phyloP scores from a whole-genome alignment of 2,329 filamentous ascomycete genomes.

The Elsinoe arachidis region DNA sequence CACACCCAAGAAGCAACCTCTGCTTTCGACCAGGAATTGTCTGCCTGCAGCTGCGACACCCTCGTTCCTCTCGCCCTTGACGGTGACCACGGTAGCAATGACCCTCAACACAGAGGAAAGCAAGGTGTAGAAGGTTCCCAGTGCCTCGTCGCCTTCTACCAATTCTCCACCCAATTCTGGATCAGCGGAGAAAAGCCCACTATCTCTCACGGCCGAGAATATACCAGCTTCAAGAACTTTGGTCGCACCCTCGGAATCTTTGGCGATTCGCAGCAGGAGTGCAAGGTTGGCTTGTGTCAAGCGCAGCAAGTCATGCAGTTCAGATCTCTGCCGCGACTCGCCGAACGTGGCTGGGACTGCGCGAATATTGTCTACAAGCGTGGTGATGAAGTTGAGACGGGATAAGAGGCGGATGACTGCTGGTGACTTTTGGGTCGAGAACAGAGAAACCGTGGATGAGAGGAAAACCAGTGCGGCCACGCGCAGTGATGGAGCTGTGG shows the following conservation, averaged over 20 bases:
- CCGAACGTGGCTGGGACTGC: constrained; percentile 60
- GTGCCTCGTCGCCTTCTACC: constrained; percentile 57
- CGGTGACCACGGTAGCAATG: constrained; percentile 71
- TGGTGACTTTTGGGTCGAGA: constrained; percentile 57
- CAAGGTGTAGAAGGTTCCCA: constrained; percentile 75
- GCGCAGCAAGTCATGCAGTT: constrained; percentile 47
- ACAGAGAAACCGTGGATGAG: constrained; percentile 65
- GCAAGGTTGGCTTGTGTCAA: constrained; percentile 69
- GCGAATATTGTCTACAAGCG: constrained; percentile 81
- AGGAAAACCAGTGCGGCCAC: constrained; percentile 81
- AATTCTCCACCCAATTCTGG: constrained; percentile 70
- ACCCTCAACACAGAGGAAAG: constrained; percentile 74
- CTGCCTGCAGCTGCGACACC: constrained; percentile 64
- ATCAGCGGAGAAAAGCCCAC: constrained; percentile 79
- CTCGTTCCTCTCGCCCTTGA: constrained; percentile 71
- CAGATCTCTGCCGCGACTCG: constrained; percentile 32
- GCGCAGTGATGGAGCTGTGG: constrained; percentile 71
- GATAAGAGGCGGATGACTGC: constrained; percentile 72
- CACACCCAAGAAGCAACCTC: constrained; percentile 74
- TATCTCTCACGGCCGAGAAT: constrained; percentile 70
- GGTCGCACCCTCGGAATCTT: constrained; percentile 74
- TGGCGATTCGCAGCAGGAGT: constrained; percentile 73
- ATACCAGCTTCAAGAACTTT: constrained; percentile 84
- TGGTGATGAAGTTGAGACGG: constrained; percentile 80
- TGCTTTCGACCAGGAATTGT: constrained; percentile 71